Base-by-base conservation (phyloP, 2,329 filamentous ascomycete genomes). In the Fusarium pseudocircinatum region DNA sequence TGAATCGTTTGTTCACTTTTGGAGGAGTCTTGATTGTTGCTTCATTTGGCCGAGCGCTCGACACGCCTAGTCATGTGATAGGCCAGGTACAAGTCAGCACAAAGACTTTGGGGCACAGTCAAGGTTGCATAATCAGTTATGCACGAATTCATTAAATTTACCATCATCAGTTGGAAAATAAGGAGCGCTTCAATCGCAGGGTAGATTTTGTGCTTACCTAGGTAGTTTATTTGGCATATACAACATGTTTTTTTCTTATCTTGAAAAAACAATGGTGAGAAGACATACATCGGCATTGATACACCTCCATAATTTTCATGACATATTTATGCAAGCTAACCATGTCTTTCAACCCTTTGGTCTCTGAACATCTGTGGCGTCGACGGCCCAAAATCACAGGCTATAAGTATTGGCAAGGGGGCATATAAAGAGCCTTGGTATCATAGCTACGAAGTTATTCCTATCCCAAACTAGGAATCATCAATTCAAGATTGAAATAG, bases 61-160 rank as follows among this genome's bases (percentile, higher is more conserved):
- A 54, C 32, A 63, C 66, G 67, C 65, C 67, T 58, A 46, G 67
- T 69, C 67, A 69, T 69, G 67, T 69, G 67, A 70, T 75, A 62
- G 42, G 36, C 37, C 6, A 69, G 61, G 80, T 79, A 80, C 76
- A 74, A 75, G 47, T 37, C 69, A 67, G 62, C 60, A 59, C 22
- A 57, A 65, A 57, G 30, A 14, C 28, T 44, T 32, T n/a, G 37
- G 36, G 39, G 50, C 39, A 43, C 34, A 47, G 42, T 39, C 37
- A 36, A 56, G 44, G 26, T 40, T 43, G 42, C 69, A 62, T 30
- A 70, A 52, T 24, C 6, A 28, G 40, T 20, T 20, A 42, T 37
- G 47, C 30, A 63, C 10, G 24, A 14, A 26, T 26, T 52, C 32
- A 36, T 26, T 52, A 22, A 22, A 36, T 26, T 52, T 6, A 50